Conservation (phyloP, 176 grass and related monocot genomes). For the Paspalum vaginatum region DNA sequence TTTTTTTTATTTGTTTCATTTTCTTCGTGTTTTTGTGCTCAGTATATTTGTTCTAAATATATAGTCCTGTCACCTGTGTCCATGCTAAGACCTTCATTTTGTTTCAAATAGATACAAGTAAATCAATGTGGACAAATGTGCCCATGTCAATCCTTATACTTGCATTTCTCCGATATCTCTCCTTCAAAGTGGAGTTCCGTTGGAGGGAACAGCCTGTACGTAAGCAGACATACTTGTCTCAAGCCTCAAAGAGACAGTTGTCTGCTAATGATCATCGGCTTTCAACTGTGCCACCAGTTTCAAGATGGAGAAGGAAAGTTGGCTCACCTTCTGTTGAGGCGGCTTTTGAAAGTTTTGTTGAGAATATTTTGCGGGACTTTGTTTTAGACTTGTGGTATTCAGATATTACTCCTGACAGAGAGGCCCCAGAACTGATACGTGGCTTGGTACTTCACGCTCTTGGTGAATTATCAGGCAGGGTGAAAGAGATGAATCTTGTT, state of each 20-base stretch:
- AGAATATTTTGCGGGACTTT: slow-evolving; percentile 91
- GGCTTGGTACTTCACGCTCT: slow-evolving; percentile 82
- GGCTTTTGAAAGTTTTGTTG: slow-evolving; percentile 83
- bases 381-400: slow-evolving; percentile 91
- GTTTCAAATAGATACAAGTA: slow-evolving; percentile 86
- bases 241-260: slow-evolving; percentile 70
- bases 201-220: slow-evolving; percentile 67
- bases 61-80: not conserved
- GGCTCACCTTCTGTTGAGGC: slow-evolving; percentile 77
- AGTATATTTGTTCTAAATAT: slow-evolving; percentile 24
- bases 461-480: slow-evolving; percentile 81
- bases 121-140: slow-evolving; percentile 99
- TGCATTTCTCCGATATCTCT: slow-evolving; percentile 74
- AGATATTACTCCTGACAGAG: slow-evolving; percentile 82
- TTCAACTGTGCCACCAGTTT: slow-evolving; percentile 58
- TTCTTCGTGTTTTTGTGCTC: not conserved
- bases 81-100: slow-evolving; percentile 38
- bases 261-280: slow-evolving; percentile 73
- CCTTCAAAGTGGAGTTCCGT: slow-evolving; percentile 79
- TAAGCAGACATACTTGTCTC: slow-evolving; percentile 76
- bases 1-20: not conserved
- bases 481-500: slow-evolving; percentile 89
- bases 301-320: slow-evolving; percentile 94
- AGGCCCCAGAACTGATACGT: slow-evolving; percentile 86
- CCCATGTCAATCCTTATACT: slow-evolving; percentile 96